Evolutionary conservation across 2,329 filamentous ascomycete genomes (phyloP), one percentile per base, ranked within the genome.

Genomic region (Cladosporium colombiae): DNA sequence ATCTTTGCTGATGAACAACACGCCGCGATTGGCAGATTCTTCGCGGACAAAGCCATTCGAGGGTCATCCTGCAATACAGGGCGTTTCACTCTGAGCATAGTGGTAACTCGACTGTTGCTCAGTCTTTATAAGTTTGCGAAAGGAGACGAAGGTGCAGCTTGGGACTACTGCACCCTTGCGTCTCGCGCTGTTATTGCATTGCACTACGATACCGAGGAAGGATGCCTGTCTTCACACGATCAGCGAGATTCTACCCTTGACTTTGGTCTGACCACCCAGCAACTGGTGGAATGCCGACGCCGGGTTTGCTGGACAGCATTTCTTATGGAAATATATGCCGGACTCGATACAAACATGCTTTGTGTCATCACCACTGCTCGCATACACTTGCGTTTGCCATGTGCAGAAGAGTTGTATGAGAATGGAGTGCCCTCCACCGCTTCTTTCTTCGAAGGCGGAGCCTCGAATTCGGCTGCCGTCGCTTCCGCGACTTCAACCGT

Each of bases 301-400:
- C 83, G 90, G 64, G 91, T 89, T 0, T 89, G 91, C 72, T 93
- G 89, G 89, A 85, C 87, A 29, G 84, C 86, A 60, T 91, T 89
- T 70, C 79, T 91, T 70, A 83, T 91, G 75, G 90, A 92, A 79
- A 84, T 88, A 58, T 85, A 89, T 67, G 87, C 85, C 57, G 85
- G 85, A 16, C 83, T 87, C 66, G 87, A 78, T 60, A 78, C 78
- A 65, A 78, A 87, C 31, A 77, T 77, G 21, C 72, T 78, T 8
- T 85, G 82, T 56, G 83, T 85, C 67, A 82, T 91, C 66, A 85
- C 86, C 56, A 79, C 85, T 5, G 85, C 89, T 68, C 87, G 91
- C 67, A 84, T 90, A 50, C 89, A 89, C 71, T 80, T 91, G 14
- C 85, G 87, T 61, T 81, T 92, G 5, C 90, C 90, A 3, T 87